phyloP scores from a whole-genome alignment of 345 rosid species.

The Euphorbia pulcherrima region DNA sequence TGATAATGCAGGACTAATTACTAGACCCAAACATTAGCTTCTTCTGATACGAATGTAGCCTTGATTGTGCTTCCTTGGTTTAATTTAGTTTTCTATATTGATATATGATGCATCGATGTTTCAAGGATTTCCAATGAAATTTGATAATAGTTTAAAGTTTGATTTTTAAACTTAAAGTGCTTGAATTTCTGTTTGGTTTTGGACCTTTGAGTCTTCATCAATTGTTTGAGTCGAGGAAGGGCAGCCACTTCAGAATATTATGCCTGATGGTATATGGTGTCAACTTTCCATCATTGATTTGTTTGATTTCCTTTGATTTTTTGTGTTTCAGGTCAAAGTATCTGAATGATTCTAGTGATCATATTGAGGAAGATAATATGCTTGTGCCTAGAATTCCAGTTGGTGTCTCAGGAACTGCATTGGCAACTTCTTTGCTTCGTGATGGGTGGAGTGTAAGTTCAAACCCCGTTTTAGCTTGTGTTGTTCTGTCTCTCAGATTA shows the following conservation, averaged over 20 bases:
- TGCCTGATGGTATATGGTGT: background rate
- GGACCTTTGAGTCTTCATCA: background rate
- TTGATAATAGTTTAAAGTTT: background rate
- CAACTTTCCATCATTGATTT: background rate
- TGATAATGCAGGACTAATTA: background rate
- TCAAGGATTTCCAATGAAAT: background rate
- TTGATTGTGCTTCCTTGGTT: background rate
- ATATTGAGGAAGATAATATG: constrained; percentile 40
- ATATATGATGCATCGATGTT: background rate
- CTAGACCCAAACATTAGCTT: background rate
- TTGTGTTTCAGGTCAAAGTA: constrained; percentile 36
- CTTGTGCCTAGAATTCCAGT: constrained; percentile 71
- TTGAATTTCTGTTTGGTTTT: background rate
- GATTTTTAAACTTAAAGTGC: background rate
- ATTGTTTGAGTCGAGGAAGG: background rate
- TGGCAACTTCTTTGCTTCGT: constrained; percentile 92
- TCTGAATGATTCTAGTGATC: constrained; percentile 34
- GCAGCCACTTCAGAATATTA: background rate
- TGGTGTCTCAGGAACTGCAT: constrained; percentile 91
- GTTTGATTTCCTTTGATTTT: background rate
- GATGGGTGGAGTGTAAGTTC: constrained; percentile 98
- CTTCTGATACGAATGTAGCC: background rate
- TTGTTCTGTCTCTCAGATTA: constrained; percentile 9
- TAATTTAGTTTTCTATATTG: background rate
- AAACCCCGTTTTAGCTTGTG: constrained; percentile 13